phyloP scores from a whole-genome alignment of 2,329 filamentous ascomycete species.

The Botrytis fabae region DNA sequence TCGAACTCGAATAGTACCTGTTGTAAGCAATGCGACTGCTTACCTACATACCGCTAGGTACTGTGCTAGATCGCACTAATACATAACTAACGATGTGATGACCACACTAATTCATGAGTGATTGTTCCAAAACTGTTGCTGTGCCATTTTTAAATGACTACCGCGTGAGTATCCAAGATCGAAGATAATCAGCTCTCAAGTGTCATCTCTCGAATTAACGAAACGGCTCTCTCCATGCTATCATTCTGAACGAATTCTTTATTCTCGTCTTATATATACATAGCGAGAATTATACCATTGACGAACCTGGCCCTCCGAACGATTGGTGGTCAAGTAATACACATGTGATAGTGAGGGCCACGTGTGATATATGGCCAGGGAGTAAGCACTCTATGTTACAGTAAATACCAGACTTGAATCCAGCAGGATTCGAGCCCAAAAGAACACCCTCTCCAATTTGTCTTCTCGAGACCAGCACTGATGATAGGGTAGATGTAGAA shows the following conservation, averaged over 20 bases:
- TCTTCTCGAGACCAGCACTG: not conserved
- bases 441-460: not conserved
- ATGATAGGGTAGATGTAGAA: not conserved
- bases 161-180: not conserved
- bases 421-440: not conserved
- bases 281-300: not conserved
- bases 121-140: not conserved
- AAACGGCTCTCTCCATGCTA: not conserved
- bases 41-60: not conserved
- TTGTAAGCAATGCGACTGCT: not conserved
- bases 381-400: slow-evolving; percentile 8
- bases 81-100: not conserved
- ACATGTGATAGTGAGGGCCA: not conserved
- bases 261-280: not conserved
- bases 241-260: not conserved
- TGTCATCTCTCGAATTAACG: not conserved
- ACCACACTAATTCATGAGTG: not conserved
- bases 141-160: not conserved
- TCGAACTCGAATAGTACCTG: not conserved
- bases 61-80: not conserved
- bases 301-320: not conserved
- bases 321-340: not conserved
- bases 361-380: not conserved
- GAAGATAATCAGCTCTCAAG: not conserved
- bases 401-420: not conserved